Evolutionary conservation across 1,139 yeast species (phyloP).

Genomic region (Kodamaea anthophila): DNA sequence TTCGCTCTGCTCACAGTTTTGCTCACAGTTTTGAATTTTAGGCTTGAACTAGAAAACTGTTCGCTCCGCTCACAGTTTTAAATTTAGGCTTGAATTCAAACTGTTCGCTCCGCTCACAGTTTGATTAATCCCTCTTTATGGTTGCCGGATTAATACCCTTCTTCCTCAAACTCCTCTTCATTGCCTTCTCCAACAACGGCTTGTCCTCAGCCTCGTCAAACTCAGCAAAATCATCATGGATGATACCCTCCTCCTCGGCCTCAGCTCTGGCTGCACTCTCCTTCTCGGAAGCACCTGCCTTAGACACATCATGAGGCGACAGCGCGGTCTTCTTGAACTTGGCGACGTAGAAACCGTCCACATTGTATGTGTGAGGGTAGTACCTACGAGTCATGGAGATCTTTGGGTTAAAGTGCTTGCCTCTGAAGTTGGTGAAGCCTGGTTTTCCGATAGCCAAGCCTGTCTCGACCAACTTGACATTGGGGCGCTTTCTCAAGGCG

Average conservation of each 20-base stretch:
- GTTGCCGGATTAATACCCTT: conserved; percentile 57
- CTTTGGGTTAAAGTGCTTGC: conserved; percentile 79
- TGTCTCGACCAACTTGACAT: conserved; percentile 89
- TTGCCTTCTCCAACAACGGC: conserved; percentile 65
- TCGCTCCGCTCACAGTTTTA: too few relatives aligned
- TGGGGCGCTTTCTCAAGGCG: conserved; percentile 92
- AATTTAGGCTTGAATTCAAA: too few relatives aligned
- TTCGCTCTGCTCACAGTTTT: too few relatives aligned
- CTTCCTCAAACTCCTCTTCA: conserved; percentile 66
- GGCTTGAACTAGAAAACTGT: too few relatives aligned
- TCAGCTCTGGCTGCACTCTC: conserved; percentile 76
- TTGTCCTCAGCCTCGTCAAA: conserved; percentile 76
- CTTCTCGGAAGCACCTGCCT: conserved; percentile 87
- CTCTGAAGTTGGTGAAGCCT: conserved; percentile 90
- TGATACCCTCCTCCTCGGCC: conserved; percentile 72
- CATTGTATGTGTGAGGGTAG: conserved; percentile 97
- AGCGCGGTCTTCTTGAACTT: conserved; percentile 89
- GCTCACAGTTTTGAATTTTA: too few relatives aligned
- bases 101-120: too few relatives aligned
- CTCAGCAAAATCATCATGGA: conserved; percentile 78
- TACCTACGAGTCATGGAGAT: conserved; percentile 84
- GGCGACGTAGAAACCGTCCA: conserved; percentile 97
- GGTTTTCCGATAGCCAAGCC: conserved; percentile 94
- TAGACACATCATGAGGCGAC: conserved; percentile 75
- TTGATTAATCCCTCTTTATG: conserved; percentile 8